These are phyloP conservation scores for Rubia balearica DNA, from an alignment of 305 asterid species.

Conservation along the genomic window DNA sequence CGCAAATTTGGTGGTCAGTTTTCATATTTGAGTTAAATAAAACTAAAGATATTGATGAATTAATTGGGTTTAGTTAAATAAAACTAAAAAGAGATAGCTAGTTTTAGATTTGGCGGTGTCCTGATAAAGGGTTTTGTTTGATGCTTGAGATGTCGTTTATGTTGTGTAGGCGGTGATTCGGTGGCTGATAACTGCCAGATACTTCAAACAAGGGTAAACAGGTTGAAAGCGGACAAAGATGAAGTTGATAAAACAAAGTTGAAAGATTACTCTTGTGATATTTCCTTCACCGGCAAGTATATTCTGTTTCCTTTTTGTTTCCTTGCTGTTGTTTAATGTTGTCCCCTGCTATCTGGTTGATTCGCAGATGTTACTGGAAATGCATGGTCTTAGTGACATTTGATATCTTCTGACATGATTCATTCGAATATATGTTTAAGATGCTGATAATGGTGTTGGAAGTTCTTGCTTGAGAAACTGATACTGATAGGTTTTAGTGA, in stretches of 20 bases:
- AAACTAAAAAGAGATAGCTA: too few species aligned
- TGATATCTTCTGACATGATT: too few species aligned
- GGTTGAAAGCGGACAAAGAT: slow-evolving; percentile 62
- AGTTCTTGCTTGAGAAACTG: too few species aligned
- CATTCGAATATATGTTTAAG: too few species aligned
- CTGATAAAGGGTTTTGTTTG: too few species aligned
- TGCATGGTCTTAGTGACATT: not conserved
- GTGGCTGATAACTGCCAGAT: slow-evolving; percentile 90
- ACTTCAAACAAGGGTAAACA: slow-evolving; percentile 84
- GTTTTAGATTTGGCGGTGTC: too few species aligned
- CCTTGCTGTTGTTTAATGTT: not conserved
- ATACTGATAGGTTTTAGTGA: not conserved
- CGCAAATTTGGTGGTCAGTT: too few species aligned
- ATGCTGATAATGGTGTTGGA: too few species aligned
- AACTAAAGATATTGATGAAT: too few species aligned
- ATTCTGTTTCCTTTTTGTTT: not conserved
- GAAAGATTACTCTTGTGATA: slow-evolving; percentile 77
- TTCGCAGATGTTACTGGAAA: not conserved
- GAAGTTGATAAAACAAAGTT: slow-evolving; percentile 39
- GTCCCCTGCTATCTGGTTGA: not conserved
- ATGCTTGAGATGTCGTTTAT: slow-evolving; percentile 8
- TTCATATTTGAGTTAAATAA: too few species aligned
- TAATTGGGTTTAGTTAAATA: too few species aligned
- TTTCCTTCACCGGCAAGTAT: not conserved
- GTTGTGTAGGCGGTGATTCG: slow-evolving; percentile 82